Base-by-base conservation (phyloP, 2,329 filamentous ascomycete genomes). In the Fonsecaea pugnacius region DNA sequence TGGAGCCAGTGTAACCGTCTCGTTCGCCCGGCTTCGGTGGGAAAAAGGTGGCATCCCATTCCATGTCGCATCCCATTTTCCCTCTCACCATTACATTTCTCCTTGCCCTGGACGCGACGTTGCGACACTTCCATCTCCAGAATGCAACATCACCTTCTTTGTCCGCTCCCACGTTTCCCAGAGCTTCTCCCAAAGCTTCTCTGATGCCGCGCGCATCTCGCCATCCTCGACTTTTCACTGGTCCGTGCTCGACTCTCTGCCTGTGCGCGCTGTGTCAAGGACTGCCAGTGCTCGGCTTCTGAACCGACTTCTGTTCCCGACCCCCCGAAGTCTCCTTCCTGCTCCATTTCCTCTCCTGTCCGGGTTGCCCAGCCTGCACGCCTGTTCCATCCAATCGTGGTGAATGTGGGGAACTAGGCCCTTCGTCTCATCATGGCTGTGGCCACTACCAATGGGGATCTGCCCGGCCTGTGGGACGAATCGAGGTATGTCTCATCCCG, bases 401-500 rank as follows among this genome's bases (percentile, higher is more conserved):
- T 67, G 62, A 59, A 68, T 66, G 66, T 61, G 60, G 54, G 64
- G 62, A 56, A 60, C 30, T 57, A 50, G 58, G 18, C 36, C 30
- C 50, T 52, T 50, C 30, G 21, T 59, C 57, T 63, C 57, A 43
- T 62, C 30, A 69, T 69, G 67, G 63, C 67, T 40, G 68, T 71
- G 69, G 67, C 66, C 62, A 59, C 43, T 24, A 58, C 66, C 58
- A 70, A 69, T 55, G 63, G 67, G 60, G 61, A 67, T 66, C 67
- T 67, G 67, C 67, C 70, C 65, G 70, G 76, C 76, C 70, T 76
- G 73, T 67, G 67, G 69, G 64, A 70, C 58, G 69, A 71, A 66
- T 65, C 69, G 35, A 70, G 69, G 69, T 71, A 67, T 50, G 69
- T 35, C 36, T 30, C 58, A 58, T 61, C 56, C 50, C 64, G 55